Evolutionary conservation across 768 basidiomycete species (phyloP), one percentile per base, ranked within the genome.

Genomic region (Suillus placidus): DNA sequence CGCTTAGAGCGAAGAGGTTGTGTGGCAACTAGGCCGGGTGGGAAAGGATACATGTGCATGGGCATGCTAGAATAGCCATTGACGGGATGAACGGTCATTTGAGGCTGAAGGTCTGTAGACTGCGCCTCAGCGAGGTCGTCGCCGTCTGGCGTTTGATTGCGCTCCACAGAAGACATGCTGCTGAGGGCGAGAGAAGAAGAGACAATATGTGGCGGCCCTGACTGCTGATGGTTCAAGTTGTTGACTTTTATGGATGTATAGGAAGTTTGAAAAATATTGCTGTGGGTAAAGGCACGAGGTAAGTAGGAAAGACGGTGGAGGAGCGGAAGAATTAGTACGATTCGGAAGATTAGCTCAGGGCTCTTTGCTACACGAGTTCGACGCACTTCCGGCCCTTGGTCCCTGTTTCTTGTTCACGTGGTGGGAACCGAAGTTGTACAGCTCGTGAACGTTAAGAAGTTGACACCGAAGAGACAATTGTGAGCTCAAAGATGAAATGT

Each of bases 41-140:
- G 80, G 79, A 88, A 87, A 58, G 88, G 86, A 77, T 89, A 91
- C 82, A 91, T 88, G 75, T 89, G 88, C 83, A 88, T 85, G 43
- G 83, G 85, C 77, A 86, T 80, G 70, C 80, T 78, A 30, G 82
- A 81, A 75, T 85, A 84, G 52, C 82, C 74, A 62, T 73, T 76
- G 71, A 82, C 79, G 64, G 84, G 81, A 72, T 84, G 85, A 68
- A 84, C 82, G 40, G 83, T 79, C 82, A 83, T 78, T 72, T 80
- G 78, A n/a, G 83, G 80, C 65, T 83, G 82, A 64, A 80, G 74
- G 68, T 79, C 78, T 42, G 69, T 68, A 66, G 75, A 74, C 67
- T 72, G 73, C 14, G 74, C 40, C 68, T 78, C 76, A 62, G 75
- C 57, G 65, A 77, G 70, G 71, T 80, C 78, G 63, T 83, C 80